These are phyloP conservation scores for Paramecium primaurelia DNA, from an alignment of 73 alveolate genomes.

Conservation along the genomic window DNA sequence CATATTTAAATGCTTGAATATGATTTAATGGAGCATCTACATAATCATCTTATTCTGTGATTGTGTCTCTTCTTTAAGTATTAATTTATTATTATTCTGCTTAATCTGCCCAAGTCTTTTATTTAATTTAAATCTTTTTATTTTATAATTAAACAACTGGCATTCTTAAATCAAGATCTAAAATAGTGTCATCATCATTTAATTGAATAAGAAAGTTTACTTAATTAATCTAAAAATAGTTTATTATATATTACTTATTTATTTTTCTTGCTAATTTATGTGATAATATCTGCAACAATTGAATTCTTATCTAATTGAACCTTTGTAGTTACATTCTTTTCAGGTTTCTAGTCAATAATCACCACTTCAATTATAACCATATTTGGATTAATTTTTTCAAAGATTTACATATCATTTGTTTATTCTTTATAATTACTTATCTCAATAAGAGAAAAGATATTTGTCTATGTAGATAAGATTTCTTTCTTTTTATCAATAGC, in stretches of 20 bases:
- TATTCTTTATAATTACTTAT: neutral
- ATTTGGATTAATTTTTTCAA: neutral
- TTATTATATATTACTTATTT: neutral
- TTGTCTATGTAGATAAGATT: neutral
- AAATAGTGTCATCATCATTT: neutral
- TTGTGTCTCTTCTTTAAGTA: neutral
- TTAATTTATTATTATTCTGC: neutral
- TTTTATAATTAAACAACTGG: neutral
- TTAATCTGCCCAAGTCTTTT: constrained; percentile 33
- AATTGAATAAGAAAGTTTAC: neutral
- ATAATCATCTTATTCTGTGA: neutral
- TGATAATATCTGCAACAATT: neutral
- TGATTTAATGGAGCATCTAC: constrained; percentile 39
- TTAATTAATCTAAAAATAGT: neutral
- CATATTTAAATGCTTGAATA: constrained; percentile 32
- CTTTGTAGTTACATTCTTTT: neutral
- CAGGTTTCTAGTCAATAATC: neutral
- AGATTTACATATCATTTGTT: neutral
- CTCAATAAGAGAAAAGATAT: neutral
- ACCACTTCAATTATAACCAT: neutral
- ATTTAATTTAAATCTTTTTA: neutral
- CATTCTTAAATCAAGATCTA: constrained; percentile 28
- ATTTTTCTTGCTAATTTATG: neutral
- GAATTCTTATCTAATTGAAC: neutral
- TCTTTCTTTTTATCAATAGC: constrained; percentile 36